These are phyloP conservation scores for Xylaria curta DNA, from an alignment of 495 filamentous ascomycete species.

Conservation along the genomic window DNA sequence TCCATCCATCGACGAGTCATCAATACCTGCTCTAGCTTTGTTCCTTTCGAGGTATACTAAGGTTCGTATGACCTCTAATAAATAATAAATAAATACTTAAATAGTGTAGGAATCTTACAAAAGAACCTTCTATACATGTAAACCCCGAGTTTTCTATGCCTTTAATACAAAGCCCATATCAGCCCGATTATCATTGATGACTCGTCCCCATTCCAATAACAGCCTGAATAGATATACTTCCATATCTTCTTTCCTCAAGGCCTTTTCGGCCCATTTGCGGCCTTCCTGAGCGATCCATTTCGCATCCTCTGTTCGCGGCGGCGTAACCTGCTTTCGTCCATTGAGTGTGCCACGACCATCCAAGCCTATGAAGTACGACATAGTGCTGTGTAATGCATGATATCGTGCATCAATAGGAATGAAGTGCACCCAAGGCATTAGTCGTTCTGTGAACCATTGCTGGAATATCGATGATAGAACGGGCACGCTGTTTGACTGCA, in stretches of 20 bases:
- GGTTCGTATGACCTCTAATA: not conserved
- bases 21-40: no score
- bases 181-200: slow-evolving; percentile 68
- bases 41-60: no score
- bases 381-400: slow-evolving; percentile 67
- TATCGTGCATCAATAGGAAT: slow-evolving; percentile 75
- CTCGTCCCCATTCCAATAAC: slow-evolving; percentile 74
- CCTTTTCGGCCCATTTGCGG: slow-evolving; percentile 66
- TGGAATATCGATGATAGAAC: slow-evolving; percentile 71
- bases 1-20: no score
- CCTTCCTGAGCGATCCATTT: slow-evolving; percentile 71
- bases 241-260: slow-evolving; percentile 79
- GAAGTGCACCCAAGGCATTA: slow-evolving; percentile 79
- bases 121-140: not conserved
- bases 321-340: slow-evolving; percentile 52
- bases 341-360: slow-evolving; percentile 48
- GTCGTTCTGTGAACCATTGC: slow-evolving; percentile 75
- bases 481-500: slow-evolving; percentile 68
- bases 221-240: slow-evolving; percentile 82
- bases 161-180: slow-evolving; percentile 56
- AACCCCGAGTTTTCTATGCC: not conserved
- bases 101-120: not conserved
- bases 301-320: slow-evolving; percentile 45
- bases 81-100: not conserved
- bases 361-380: slow-evolving; percentile 66